Evolutionary conservation across 2,329 filamentous ascomycete species (phyloP).

Genomic region (Talaromyces sp.): DNA sequence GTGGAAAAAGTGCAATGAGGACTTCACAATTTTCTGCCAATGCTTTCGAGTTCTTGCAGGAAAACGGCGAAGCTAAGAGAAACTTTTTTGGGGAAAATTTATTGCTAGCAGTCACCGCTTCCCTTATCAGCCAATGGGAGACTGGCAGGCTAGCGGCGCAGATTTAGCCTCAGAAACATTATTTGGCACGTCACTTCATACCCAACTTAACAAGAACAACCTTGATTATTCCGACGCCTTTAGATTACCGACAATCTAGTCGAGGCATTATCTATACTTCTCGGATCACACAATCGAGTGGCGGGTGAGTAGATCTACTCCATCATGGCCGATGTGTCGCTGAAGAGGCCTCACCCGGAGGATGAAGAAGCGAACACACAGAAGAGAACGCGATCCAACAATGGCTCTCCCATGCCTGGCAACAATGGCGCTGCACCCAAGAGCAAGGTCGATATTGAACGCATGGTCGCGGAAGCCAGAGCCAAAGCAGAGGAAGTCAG

Average conservation of each 20-base stretch:
- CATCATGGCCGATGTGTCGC: conserved; percentile 43
- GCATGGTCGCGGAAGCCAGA: conserved; percentile 47
- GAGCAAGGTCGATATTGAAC: conserved; percentile 44
- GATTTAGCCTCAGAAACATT: background rate
- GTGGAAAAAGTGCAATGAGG: conserved; percentile 11
- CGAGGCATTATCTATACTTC: background rate
- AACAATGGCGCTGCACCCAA: conserved; percentile 32
- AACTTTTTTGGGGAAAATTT: conserved; percentile 37
- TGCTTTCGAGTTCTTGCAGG: background rate
- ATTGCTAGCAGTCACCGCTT: conserved; percentile 37
- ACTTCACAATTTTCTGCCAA: conserved; percentile 21
- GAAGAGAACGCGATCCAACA: conserved; percentile 49
- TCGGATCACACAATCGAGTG: background rate
- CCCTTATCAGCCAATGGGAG: conserved; percentile 13
- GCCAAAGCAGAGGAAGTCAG: conserved; percentile 49
- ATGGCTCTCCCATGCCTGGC: conserved; percentile 46
- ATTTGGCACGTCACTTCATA: conserved; percentile 15
- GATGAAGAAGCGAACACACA: conserved; percentile 44
- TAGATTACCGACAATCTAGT: background rate
- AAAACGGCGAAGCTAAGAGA: conserved; percentile 13
- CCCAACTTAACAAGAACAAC: background rate
- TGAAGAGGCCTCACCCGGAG: conserved; percentile 50
- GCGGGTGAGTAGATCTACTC: conserved; percentile 25
- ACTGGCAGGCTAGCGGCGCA: background rate
- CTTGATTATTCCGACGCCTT: background rate